Conservation (phyloP, 139 green algal genomes). For the Asterochloris sp. region DNA sequence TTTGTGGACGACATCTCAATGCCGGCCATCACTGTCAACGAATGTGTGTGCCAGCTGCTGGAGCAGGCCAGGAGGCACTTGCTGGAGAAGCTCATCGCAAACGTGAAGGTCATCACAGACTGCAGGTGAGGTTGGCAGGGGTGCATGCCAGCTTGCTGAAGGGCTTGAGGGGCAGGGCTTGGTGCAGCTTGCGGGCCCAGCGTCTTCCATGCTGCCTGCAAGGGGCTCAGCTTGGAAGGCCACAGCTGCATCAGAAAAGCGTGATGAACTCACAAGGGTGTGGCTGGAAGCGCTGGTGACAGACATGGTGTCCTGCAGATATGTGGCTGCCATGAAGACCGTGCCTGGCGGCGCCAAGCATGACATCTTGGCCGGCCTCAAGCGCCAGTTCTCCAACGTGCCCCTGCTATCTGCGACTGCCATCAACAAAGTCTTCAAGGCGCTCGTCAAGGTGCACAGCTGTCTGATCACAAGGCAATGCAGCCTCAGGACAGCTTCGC, state of each 20-base stretch:
- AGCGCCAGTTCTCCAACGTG: constrained; percentile 89
- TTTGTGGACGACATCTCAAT: constrained; percentile 95
- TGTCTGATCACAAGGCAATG: too few species aligned
- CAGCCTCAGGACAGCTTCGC: too few species aligned
- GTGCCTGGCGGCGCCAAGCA: constrained; percentile 85
- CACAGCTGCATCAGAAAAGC: neutral
- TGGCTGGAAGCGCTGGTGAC: neutral
- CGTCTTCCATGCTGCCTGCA: too few species aligned
- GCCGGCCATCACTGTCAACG: constrained; percentile 92
- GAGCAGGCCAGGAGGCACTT: constrained; percentile 91
- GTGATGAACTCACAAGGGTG: neutral
- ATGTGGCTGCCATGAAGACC: constrained; percentile 90
- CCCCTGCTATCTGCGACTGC: constrained; percentile 70
- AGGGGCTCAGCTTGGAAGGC: neutral
- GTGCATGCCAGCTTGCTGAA: too few species aligned
- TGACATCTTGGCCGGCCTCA: constrained; percentile 94
- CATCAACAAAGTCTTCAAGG: constrained; percentile 91
- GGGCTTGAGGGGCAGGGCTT: too few species aligned
- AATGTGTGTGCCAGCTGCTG: constrained; percentile 95
- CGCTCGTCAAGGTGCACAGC: constrained; percentile 60
- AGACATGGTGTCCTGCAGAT: constrained; percentile 34
- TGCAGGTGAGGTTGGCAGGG: constrained; percentile 22
- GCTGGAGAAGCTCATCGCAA: constrained; percentile 92
- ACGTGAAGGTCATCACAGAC: constrained; percentile 92
- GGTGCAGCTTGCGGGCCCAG: too few species aligned